Conservation (phyloP, 306 rosid species). For the Dicorynia guianensis region DNA sequence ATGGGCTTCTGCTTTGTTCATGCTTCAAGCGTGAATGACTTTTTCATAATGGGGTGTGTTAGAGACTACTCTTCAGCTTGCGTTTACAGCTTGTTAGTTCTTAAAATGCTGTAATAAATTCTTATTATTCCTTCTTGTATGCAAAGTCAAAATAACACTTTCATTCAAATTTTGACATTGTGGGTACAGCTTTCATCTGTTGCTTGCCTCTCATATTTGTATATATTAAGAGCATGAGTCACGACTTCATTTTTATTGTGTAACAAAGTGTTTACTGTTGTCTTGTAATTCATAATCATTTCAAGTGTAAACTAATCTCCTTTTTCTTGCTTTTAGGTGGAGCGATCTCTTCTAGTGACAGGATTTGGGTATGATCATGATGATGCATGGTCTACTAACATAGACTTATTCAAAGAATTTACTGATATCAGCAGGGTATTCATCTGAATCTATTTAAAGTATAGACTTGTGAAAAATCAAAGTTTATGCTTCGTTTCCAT, state of each 20-base stretch:
- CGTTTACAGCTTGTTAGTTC: too few species aligned
- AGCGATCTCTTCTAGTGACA: constrained; percentile 86
- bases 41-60: too few species aligned
- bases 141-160: too few species aligned
- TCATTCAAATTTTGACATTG: too few species aligned
- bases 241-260: neutral
- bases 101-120: too few species aligned
- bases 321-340: constrained; percentile 66
- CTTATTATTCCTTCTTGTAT: too few species aligned
- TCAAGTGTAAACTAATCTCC: constrained; percentile 14
- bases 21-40: too few species aligned
- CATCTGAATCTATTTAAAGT: constrained; percentile 24
- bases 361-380: constrained; percentile 99
- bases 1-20: too few species aligned
- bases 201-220: neutral
- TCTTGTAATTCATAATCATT: constrained; percentile 18
- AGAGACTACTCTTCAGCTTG: too few species aligned
- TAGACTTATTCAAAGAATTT: constrained; percentile 85
- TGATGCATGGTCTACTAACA: constrained; percentile 90
- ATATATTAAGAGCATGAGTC: neutral
- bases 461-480: neutral
- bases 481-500: constrained; percentile 10
- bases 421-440: constrained; percentile 96
- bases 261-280: constrained; percentile 6
- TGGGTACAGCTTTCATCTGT: too few species aligned